These are phyloP conservation scores for Conticribra weissflogii DNA, from an alignment of 108 stramenopile species.

Conservation along the genomic window DNA sequence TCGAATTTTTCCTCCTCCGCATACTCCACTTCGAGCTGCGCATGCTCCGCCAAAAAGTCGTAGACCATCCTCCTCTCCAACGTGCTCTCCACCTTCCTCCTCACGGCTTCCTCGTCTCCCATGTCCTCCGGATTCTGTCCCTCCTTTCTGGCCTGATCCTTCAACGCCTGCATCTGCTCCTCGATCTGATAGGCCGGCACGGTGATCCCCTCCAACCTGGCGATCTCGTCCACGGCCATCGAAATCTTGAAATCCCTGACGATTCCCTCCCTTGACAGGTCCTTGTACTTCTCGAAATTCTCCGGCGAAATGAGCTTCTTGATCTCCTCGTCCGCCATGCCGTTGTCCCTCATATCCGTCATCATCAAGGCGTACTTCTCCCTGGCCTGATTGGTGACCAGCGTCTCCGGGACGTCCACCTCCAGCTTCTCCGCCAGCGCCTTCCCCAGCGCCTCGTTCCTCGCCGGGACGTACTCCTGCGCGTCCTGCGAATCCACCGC, in stretches of 20 bases:
- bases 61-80: conserved; percentile 78
- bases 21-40: conserved; percentile 77
- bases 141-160: conserved; percentile 71
- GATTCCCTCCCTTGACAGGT: conserved; percentile 80
- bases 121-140: conserved; percentile 59
- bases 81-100: conserved; percentile 78
- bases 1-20: conserved; percentile 72
- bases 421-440: conserved; percentile 75
- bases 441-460: conserved; percentile 81
- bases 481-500: conserved; percentile 90
- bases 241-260: conserved; percentile 81
- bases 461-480: conserved; percentile 78
- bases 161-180: conserved; percentile 77
- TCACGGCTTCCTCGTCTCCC: conserved; percentile 74
- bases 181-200: conserved; percentile 85
- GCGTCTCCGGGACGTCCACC: conserved; percentile 90
- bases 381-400: conserved; percentile 90
- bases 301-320: conserved; percentile 90
- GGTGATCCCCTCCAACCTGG: conserved; percentile 75
- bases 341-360: conserved; percentile 90
- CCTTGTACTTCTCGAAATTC: conserved; percentile 95
- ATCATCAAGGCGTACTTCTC: conserved; percentile 97
- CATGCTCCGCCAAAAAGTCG: conserved; percentile 81
- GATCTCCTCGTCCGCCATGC: conserved; percentile 90
- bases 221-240: conserved; percentile 89